Base-by-base conservation (phyloP, 805 yeast genomes). In the Clavispora phyllophila region DNA sequence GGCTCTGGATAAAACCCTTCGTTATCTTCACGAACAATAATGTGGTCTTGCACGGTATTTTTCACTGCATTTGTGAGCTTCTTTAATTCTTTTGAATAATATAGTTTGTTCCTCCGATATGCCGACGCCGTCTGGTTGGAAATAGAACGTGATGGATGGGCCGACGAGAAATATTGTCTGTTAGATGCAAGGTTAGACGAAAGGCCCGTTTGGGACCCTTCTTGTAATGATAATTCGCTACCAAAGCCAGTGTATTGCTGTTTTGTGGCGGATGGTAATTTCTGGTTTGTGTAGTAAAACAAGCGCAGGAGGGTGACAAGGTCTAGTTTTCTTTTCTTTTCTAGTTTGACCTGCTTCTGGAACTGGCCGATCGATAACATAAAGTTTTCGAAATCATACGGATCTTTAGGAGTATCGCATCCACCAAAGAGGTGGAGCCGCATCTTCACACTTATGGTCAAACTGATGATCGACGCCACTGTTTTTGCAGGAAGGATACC, bases 401-500 rank as follows among this genome's bases (percentile, higher is more conserved):
- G 91, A 57, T 93, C 98, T 55, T 87, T 85, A 14, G 81, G 93
- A 45, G 72, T 84, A 53, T 72, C 86, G 35, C 62, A 58, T 0
- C 63, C 63, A 1, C 62, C 63, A 14, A 58, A 46, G 28, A 58
- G 38, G 3, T 58, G 60, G 9, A 82, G 66, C 38, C 87, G 80
- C 29, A 91, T 56, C 49, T 88, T 77, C 37, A 87, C 75, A 42
- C 88, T 81, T 15, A 85, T 60, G 0, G 87, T 76, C 54, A 87
- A 77, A 36, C 97, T 93, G 8, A 93, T 62, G 2, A 93, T 70
- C 0, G 93, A 91, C 0, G 95, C 75, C 0, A 89, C 86, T 0
- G 95, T 79, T 3, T 77, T 68, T 0, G 89, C 75, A 0, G 85
- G 80, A 43, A 86, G 58, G 0, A 72, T 60, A 0, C 84, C 84